Conservation (phyloP, 164 flowering plant genomes). For the Piper longum region DNA sequence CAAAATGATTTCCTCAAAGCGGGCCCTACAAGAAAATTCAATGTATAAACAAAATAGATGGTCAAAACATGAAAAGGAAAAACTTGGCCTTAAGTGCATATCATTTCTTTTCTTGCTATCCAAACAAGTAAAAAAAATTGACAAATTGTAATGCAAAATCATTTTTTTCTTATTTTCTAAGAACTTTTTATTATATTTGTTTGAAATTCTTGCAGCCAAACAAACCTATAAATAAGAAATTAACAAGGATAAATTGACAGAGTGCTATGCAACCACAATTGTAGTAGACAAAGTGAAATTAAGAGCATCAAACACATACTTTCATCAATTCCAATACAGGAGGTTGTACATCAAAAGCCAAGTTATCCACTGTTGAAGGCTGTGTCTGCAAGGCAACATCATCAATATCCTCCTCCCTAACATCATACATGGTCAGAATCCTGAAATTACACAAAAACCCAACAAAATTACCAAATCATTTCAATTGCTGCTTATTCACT, state of each 20-base stretch:
- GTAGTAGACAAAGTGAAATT: neutral
- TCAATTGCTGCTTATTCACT: neutral
- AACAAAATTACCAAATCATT: neutral
- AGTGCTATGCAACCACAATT: neutral
- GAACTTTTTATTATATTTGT: no score
- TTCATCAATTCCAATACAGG: slow-evolving; percentile 80
- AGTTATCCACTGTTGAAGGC: slow-evolving; percentile 23
- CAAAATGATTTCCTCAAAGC: no score
- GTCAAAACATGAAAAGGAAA: no score
- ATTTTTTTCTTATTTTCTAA: no score
- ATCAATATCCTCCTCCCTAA: slow-evolving; percentile 71
- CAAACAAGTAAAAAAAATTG: no score
- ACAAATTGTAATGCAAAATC: no score
- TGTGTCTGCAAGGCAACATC: slow-evolving; percentile 37
- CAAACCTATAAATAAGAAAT: no score
- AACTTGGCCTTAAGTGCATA: no score
- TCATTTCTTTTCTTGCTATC: no score
- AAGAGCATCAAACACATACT: slow-evolving; percentile 23
- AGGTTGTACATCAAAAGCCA: slow-evolving; percentile 63
- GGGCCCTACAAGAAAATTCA: no score
- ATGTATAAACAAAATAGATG: no score
- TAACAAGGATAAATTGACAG: neutral
- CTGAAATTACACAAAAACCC: slow-evolving; percentile 22
- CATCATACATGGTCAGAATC: slow-evolving; percentile 72
- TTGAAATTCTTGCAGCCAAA: no score